These are phyloP conservation scores for Penicillium sp. DNA, from an alignment of 2,329 filamentous ascomycete genomes.

Conservation along the genomic window DNA sequence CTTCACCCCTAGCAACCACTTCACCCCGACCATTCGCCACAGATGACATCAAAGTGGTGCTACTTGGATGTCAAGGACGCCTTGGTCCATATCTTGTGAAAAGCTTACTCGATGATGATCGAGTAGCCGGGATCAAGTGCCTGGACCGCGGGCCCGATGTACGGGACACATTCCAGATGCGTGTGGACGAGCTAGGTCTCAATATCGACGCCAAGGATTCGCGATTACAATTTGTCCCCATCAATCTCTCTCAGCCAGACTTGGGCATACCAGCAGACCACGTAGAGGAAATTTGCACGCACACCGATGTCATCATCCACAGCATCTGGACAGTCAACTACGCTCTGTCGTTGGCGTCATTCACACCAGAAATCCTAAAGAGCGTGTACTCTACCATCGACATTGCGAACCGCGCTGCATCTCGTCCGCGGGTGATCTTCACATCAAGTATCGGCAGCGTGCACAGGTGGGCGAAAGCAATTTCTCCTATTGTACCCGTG, in stretches of 20 bases:
- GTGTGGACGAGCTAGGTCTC: slow-evolving; percentile 5
- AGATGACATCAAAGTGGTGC: slow-evolving; percentile 8
- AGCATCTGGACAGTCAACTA: slow-evolving; percentile 15
- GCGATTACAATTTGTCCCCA: slow-evolving; percentile 8
- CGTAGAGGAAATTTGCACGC: slow-evolving; percentile 6
- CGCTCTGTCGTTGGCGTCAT: slow-evolving; percentile 7
- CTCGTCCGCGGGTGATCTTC: slow-evolving; percentile 13
- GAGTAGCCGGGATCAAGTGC: slow-evolving; percentile 11
- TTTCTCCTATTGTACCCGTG: slow-evolving; percentile 6
- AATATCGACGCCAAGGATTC: slow-evolving; percentile 5
- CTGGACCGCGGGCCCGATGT: slow-evolving; percentile 7
- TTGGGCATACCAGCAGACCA: slow-evolving; percentile 5
- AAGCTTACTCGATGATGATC: slow-evolving; percentile 8
- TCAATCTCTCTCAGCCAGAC: slow-evolving; percentile 7
- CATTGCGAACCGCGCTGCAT: slow-evolving; percentile 9
- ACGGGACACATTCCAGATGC: slow-evolving; percentile 4
- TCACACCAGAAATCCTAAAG: slow-evolving; percentile 8
- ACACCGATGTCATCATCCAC: slow-evolving; percentile 12
- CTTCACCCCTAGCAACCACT: no score
- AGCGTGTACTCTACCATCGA: slow-evolving; percentile 7
- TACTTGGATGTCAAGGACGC: slow-evolving; percentile 10
- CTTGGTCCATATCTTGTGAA: slow-evolving; percentile 11
- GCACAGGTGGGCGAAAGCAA: slow-evolving; percentile 6
- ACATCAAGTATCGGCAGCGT: slow-evolving; percentile 6
- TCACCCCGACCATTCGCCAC: not conserved